Evolutionary conservation across 2,329 filamentous ascomycete genomes (phyloP), one percentile per base, ranked within the genome.

Genomic region (Xylariaceae sp.): DNA sequence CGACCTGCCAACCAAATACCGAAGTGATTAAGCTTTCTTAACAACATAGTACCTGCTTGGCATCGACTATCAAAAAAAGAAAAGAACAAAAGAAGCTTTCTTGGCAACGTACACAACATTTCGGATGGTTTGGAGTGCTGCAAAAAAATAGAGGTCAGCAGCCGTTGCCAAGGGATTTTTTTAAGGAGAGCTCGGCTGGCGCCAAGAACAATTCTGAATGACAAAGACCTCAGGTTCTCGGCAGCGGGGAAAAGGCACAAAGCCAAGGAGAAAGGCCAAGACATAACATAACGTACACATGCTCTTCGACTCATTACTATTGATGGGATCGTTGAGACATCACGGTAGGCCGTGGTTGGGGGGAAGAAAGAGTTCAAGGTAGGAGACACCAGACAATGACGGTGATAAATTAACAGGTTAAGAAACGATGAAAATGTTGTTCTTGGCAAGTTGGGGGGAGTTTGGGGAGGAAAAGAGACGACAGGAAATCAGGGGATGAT

Each of bases 91-190:
- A 62, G 61, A 66, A 66, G 60, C 49, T 60, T 59, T 65, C 66
- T 69, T 70, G 66, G 67, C 66, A 60, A 71, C 69, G 53, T 71
- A 71, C 70, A 71, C 70, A 59, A 70, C 68, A 68, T 71, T 71
- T 61, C 68, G 68, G 62, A 71, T 61, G 62, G 67, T 58, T 67
- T 70, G 67, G 64, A 71, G 68, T 69, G 69, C 69, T 71, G 60
- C 67, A 61, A 57, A 64, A 56, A 64, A 54, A 62, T n/a, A 62
- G 67, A 64, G 62, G 68, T 71, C 64, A 71, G 69, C 65, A 58
- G 48, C 53, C 49, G 56, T 57, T 66, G 69, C 68, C 69, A 71
- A 71, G 69, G 59, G 57, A 61, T 56, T 63, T 62, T 56, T 63
- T 62, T 65, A 67, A 62, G 60, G 65, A 60, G 53, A 58, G 67